Evolutionary conservation across 2,329 filamentous ascomycete species (phyloP), one percentile per base, ranked within the genome.

Genomic region (Verticillium albo-atrum): DNA sequence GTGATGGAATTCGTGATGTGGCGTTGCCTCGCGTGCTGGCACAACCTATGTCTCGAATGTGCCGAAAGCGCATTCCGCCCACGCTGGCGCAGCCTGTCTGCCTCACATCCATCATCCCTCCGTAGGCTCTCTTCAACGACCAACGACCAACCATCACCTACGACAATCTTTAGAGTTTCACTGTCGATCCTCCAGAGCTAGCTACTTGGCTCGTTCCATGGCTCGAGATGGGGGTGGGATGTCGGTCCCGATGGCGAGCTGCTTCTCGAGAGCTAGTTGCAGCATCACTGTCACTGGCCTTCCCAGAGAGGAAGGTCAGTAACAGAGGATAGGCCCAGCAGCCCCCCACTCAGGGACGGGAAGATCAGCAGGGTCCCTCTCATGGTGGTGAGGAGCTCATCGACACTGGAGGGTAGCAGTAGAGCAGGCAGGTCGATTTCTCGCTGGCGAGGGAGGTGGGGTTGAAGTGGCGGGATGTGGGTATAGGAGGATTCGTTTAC

Each of bases 81-180:
- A 9, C n/a, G 37, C 37, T 9, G 37, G n/a, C 37, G n/a, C 34
- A 51, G 28, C 42, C 25, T 58, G 58, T 34, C 10, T 57, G 14
- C n/a, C 28, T 58, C 60, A n/a, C n/a, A 60, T 34, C 58, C 60
- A 30, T 60, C 34, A 56, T 26, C 55, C 60, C 37, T 58, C 9
- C 60, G 58, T 25, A 57, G 20, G 37, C 20, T 47, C 9, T 20
- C 37, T 47, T 12, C 37, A 12, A 47, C 37, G 12, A 10, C 3
- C n/a, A 3, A 47, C n/a, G 25, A 47, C n/a, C n/a, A n/a, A n/a
- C n/a, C n/a, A n/a, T n/a, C n/a, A 12, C 20, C 37, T 47, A 20
- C 37, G 20, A 47, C 37, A 47, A 47, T 25, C 37, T 25, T 20
- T 20, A 23, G 9, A 3, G 37, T 47, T n/a, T 47, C 20, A 20